Evolutionary conservation across 768 basidiomycete genomes (phyloP), one percentile per base, ranked within the genome.

Genomic region (Rhodotorula babjevae): DNA sequence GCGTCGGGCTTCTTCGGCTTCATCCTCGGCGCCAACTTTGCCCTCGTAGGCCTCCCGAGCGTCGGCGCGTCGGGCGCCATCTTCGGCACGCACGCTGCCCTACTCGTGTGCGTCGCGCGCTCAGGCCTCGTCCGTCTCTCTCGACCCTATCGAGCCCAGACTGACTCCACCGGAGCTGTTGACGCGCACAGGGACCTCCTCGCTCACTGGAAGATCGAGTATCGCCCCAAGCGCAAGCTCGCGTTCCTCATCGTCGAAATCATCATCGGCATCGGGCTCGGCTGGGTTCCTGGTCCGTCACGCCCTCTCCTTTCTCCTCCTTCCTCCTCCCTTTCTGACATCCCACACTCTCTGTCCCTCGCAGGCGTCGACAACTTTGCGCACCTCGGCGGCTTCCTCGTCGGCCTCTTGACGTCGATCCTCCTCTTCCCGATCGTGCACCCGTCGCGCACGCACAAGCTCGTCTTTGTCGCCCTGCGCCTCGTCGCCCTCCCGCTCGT

Each of bases 1-100:
- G 85, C 93, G 1, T 90, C 92, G 19, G 95, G 95, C 14, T 91
- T 96, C 47, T 97, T 96, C 79, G 95, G 95, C 85, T 92, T 36
- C 77, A 90, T 93, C 36, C 84, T 98, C 40, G 94, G 95, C 33
- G 93, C 92, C 4, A 97, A 96, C 81, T 98, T 98, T 79, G 85
- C 92, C 19, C 83, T 95, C 21, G 89, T 93, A 8, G 94, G 93
- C 15, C 82, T 89, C 29, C 93, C 95, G 0, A 92, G 91, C 21
- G 85, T 93, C 19, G 95, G 95, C 57, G 96, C 95, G 4, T 91
- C 89, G 75, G 95, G 95, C 12, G 92, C 94, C 7, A 79, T 79
- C 50, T 78, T 78, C 50, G 78, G 76, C 0, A 77, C 78, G 2
- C 69, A 77, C 31, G 76, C 74, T 5, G 76, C 66, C 27, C 49